Base-by-base conservation (phyloP, 495 filamentous ascomycete species). In the Penicillium crystallinum region DNA sequence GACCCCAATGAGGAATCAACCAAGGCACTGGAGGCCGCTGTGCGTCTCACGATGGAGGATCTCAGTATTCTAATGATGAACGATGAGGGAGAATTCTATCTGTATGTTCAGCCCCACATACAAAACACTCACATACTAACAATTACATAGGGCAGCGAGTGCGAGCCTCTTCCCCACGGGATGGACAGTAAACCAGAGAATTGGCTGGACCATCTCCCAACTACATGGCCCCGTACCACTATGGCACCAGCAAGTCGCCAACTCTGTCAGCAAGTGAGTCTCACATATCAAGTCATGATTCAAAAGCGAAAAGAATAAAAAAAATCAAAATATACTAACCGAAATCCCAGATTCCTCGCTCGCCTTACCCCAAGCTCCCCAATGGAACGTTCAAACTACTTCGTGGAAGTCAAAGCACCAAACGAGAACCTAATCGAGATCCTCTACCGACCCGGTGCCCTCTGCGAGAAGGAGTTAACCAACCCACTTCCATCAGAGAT, bases 121-220 rank as follows among this genome's bases (percentile, higher is more conserved):
- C 1, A 22, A n/a, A 9, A 7, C 21, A n/a, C 23, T 0, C 10
- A 34, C 23, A 35, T 11, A 15, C 14, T 36, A 47, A 35, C 39
- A 5, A 19, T 9, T 41, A 49, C 6, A 23, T 54, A 78, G 79
- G 9, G 65, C 71, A n/a, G 80, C 79, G 19, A 81, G 78, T 49
- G 79, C 79, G 21, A 83, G 75, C 37, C 64, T 81, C 5, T 81
- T 81, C 51, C 80, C 80, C 0, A 76, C 77, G 1, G 80, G 79
- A 12, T 83, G 80, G 80, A 73, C 72, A 11, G 71, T 83, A 1
- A 58, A 75, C 42, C 68, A 80, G 47, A 72, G 79, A 17, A 81
- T 83, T 45, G 79, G 78, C 19, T 77, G 70, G 61, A 75, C 74
- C 6, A 74, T 82, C 50, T 73, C 72, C n/a, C 64, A 69, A 36